phyloP scores from a whole-genome alignment of 345 rosid species.

The Ailanthus altissimus region DNA sequence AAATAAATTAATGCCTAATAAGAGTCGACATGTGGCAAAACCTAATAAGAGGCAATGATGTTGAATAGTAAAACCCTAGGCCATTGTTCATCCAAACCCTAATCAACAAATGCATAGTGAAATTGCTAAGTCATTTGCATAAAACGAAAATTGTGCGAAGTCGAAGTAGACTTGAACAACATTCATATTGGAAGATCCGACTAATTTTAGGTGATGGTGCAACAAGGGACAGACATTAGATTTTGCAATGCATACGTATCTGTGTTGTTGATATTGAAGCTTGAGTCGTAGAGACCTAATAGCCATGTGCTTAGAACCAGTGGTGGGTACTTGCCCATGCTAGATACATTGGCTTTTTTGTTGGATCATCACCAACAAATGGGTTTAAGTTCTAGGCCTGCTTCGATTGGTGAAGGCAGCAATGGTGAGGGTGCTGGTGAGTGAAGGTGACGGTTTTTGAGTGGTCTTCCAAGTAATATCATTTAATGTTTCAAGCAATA shows the following conservation, averaged over 20 bases:
- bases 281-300: conserved; percentile 52
- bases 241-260: conserved; percentile 27
- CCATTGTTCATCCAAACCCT: too few relatives aligned
- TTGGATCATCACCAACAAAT: conserved; percentile 41
- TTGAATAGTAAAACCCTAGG: too few relatives aligned
- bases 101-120: too few relatives aligned
- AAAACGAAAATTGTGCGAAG: conserved; percentile 61
- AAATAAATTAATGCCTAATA: too few relatives aligned
- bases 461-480: too few relatives aligned
- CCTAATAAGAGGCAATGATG: too few relatives aligned
- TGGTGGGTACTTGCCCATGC: conserved; percentile 56
- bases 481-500: too few relatives aligned
- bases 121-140: too few relatives aligned
- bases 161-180: conserved; percentile 68
- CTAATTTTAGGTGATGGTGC: conserved; percentile 84
- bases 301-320: conserved; percentile 12
- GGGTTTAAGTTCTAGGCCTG: conserved; percentile 12
- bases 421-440: too few relatives aligned
- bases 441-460: too few relatives aligned
- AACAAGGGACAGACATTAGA: conserved; percentile 73
- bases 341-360: conserved; percentile 68
- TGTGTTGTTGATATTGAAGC: conserved; percentile 44
- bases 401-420: too few relatives aligned
- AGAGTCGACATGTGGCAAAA: too few relatives aligned
- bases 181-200: conserved; percentile 73